Conservation (phyloP, 345 rosid genomes). For the Odontarrhena argentea region DNA sequence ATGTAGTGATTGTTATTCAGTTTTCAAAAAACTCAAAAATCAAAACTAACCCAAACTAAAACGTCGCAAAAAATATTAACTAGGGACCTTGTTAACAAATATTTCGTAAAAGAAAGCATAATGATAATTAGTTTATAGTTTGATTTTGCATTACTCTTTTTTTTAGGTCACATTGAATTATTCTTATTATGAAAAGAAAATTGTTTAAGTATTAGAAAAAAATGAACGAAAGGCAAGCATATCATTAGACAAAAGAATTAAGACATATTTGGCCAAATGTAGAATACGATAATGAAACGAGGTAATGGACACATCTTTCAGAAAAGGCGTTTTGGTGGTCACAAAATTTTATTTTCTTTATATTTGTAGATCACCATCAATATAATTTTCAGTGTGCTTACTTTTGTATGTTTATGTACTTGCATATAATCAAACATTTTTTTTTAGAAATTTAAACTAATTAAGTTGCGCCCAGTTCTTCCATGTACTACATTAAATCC, state of each 20-base stretch:
- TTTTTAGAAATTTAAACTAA: not conserved
- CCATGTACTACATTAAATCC: too few species aligned
- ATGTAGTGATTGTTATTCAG: too few species aligned
- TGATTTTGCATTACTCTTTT: too few species aligned
- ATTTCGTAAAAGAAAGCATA: too few species aligned
- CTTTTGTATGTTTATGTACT: not conserved
- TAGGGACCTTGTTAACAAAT: too few species aligned
- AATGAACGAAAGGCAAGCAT: not conserved
- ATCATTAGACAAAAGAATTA: not conserved
- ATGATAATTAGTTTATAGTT: not conserved
- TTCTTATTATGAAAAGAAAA: not conserved
- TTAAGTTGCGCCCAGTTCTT: not conserved
- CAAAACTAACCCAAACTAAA: too few species aligned
- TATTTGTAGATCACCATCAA: not conserved
- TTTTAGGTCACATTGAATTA: too few species aligned
- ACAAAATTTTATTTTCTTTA: not conserved
- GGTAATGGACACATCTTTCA: conserved; percentile 5
- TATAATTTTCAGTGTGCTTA: not conserved
- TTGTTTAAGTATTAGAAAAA: not conserved
- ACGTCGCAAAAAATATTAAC: too few species aligned
- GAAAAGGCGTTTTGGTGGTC: conserved; percentile 16
- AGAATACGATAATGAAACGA: not conserved
- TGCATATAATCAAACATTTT: not conserved
- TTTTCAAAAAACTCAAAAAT: too few species aligned
- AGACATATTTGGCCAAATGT: conserved; percentile 30